Base-by-base conservation (phyloP, 306 rosid species). In the Astragalus membranaceus region DNA sequence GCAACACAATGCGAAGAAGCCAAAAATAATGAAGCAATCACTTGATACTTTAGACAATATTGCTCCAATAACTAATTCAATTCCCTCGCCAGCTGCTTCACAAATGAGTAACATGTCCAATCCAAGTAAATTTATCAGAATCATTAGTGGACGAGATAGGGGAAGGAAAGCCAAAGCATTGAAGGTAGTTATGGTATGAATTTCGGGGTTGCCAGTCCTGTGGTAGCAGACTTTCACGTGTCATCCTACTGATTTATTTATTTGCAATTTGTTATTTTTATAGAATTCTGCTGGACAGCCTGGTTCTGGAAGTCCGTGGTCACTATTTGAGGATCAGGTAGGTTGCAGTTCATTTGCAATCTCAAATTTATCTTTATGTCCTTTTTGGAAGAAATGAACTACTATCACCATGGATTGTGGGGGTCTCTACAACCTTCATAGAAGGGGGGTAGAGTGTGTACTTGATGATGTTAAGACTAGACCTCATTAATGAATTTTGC, bases 241-340 rank as follows among this genome's bases (percentile, higher is more conserved):
- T 57, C 62, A 37, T 46, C 59, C 12, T 64, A 6, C 75, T 81
- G 36, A 70, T 29, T 4, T 16, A 10, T 71, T 73, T 67, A 70
- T 51, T 64, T 48, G 12, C 10, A 29, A 51, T 46, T 62, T 51
- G 11, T 17, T 42, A 64, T 10, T 42, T 64, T 72, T 65, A 47
- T 78, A 95, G 97, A 84, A 83, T 58, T 78, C 95, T 66, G 84
- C 73, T 41, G 95, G 91, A 71, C 96, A 86, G 78, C 77, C 88
- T 64, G 95, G 96, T 74, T 73, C 88, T 64, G 97, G 95, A 79
- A 89, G 83, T 79, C 92, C 95, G 15, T 95, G 99, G 99, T 80
- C 97, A 17, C 85, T 82, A 46, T 91, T 85, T 39, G 99, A 95
- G 85, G 99, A 95, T 61, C 99, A 95, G 97, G 99, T 93, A 67